Evolutionary conservation across 176 grass and related monocot species (phyloP), one percentile per base, ranked within the genome.

Genomic region (Cymbopogon citratus): DNA sequence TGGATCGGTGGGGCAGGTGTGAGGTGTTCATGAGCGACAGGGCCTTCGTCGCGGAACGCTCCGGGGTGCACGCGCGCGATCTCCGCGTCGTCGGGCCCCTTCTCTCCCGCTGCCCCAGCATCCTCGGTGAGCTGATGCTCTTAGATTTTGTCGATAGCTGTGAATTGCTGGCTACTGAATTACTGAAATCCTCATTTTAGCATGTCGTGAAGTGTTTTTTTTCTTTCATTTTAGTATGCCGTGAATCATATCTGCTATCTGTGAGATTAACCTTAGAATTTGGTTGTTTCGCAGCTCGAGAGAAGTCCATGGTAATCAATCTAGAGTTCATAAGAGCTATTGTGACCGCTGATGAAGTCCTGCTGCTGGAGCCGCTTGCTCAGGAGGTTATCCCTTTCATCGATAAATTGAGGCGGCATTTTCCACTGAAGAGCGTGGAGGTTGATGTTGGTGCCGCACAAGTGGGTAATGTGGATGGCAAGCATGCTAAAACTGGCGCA

Each of bases 351-450:
- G 94, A 97, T 70, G 91, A 97, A 85, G 52, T 91, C 27, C 84
- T 93, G 43, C 63, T 93, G 52, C 81, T 91, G 60, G 94, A 97
- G 64, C 94, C 94, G 85, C 86, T 97, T 67, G 86, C 72, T 40
- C 88, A 91, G n/a, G 90, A 93, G 86, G 94, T 97, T 85, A 70
- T 93, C 23, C 90, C 87, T 75, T 95, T 92, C 13, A 66, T 95
- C 4, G 87, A 95, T 67, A 91, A 91, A 77, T 49, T 91, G 68
- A 97, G 86, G 56, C 81, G 69, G 13, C 91, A 85, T 26, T 79
- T 93, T 48, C 86, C 94, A 46, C n/a, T 74, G 19, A 93, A 85
- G 46, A 87, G 78, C 62, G 27, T 80, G 74, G 51, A 66, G 14
- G 64, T 16, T 73, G 69, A 76, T 48, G 33, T 46, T 82, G 86